A percentile compares a stretch with the other conserved stretches of the same genome.
These are phyloP conservation scores for Ramalina intermedia DNA, from an alignment of 495 filamentous ascomycete species.

Conservation along the genomic window DNA sequence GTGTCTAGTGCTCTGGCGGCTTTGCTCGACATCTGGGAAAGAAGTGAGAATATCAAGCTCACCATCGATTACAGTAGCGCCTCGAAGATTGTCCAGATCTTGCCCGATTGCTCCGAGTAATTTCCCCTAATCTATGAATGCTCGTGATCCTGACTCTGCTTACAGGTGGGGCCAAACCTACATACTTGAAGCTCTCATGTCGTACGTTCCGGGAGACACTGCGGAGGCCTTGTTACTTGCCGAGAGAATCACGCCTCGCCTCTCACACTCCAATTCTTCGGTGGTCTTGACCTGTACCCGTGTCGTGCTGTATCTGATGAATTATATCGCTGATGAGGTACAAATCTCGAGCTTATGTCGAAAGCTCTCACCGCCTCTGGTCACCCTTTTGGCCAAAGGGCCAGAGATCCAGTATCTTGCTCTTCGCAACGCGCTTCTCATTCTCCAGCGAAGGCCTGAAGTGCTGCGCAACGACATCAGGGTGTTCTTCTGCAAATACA, in stretches of 20 bases:
- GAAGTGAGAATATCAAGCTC: constrained; percentile 91
- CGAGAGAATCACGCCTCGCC: constrained; percentile 80
- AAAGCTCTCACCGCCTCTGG: constrained; percentile 88
- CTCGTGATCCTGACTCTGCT: neutral
- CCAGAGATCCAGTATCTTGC: constrained; percentile 96
- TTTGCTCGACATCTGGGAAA: constrained; percentile 96
- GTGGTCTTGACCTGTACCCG: constrained; percentile 93
- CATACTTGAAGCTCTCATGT: constrained; percentile 95
- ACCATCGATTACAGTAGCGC: constrained; percentile 96
- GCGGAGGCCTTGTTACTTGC: constrained; percentile 78
- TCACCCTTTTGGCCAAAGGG: constrained; percentile 89
- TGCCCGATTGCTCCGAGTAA: constrained; percentile 94
- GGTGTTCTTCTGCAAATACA: constrained; percentile 99
- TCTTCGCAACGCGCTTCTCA: constrained; percentile 83
- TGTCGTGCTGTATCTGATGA: constrained; percentile 95
- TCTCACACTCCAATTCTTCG: constrained; percentile 92
- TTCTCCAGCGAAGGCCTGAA: constrained; percentile 84
- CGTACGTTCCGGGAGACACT: constrained; percentile 87
- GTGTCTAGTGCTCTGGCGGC: constrained; percentile 86
- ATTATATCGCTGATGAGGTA: constrained; percentile 91
- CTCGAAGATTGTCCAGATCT: constrained; percentile 91
- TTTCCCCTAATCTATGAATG: constrained; percentile 15
- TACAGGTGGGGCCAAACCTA: constrained; percentile 95
- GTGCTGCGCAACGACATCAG: constrained; percentile 93
- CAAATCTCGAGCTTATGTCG: constrained; percentile 78